Evolutionary conservation across 805 yeast genomes (phyloP).

Genomic region (Maudiozyma barnettii): DNA sequence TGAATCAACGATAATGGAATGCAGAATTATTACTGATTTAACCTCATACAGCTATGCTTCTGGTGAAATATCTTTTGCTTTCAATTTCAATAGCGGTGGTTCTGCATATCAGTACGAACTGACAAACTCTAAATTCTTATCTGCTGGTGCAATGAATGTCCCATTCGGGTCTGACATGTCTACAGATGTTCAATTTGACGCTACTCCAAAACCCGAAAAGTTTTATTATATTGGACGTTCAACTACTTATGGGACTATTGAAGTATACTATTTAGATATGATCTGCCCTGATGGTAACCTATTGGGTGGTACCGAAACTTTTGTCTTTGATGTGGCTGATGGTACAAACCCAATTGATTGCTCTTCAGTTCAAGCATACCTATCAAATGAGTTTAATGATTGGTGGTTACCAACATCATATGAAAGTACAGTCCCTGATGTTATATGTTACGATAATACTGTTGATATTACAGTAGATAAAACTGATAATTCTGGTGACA

Average conservation of each 20-base stretch:
- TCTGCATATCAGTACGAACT: constrained; percentile 25
- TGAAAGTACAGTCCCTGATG: constrained; percentile 10
- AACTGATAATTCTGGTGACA: constrained; percentile 18
- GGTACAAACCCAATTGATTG: constrained; percentile 30
- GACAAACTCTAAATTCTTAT: constrained; percentile 24
- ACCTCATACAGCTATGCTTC: constrained; percentile 12
- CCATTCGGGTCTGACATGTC: constrained; percentile 20
- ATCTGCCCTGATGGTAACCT: constrained; percentile 26
- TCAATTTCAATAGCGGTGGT: constrained; percentile 31
- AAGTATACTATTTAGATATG: constrained; percentile 29
- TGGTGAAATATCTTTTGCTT: constrained; percentile 26
- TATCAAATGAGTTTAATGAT: constrained; percentile 27
- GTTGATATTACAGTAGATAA: constrained; percentile 14
- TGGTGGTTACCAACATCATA: constrained; percentile 26
- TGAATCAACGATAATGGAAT: constrained; percentile 24
- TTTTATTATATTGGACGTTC: constrained; percentile 23
- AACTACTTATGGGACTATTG: constrained; percentile 26
- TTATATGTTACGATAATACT: constrained; percentile 18
- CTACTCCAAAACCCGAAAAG: constrained; percentile 9
- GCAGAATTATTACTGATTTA: constrained; percentile 20
- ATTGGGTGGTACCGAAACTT: constrained; percentile 20
- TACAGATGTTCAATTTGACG: constrained; percentile 23
- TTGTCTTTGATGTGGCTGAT: constrained; percentile 27
- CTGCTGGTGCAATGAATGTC: constrained; percentile 23
- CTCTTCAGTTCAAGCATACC: constrained; percentile 16